Base-by-base conservation (phyloP, 78 protist species). In the Reticulomyxa filosa region DNA sequence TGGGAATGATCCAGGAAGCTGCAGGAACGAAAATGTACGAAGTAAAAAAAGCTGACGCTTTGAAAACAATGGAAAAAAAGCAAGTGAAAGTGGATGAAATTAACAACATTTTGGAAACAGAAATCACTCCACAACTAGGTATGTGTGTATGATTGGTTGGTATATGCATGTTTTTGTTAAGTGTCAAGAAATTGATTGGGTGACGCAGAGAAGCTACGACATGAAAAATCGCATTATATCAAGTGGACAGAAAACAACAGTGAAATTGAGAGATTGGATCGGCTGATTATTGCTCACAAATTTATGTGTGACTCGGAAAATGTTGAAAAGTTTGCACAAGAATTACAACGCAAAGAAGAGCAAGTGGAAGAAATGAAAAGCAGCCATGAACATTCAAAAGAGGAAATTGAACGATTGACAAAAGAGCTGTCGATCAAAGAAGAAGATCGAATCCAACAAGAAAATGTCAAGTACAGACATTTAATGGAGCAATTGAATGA, bases 21-120 rank as follows among this genome's bases (percentile, higher is more conserved):
- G 98, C 98, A 42, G 99, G 99, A 29, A 97, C 99, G 4, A 69
- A 88, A 22, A 81, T 97, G 92, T 97, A 70, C 63, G 98, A 97
- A 56, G 50, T 8, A 22, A 89, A 88, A 75, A 86, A 90, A 66
- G 57, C 5, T 11, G 33, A 46, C 0, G 83, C 98, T 3, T 35
- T 75, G 34, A 63, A 51, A 62, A 87, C 81, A 13, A 81, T 97
- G 38, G 83, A 72, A 37, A 79, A 85, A 78, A 94, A 94, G 77
- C 81, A 86, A 27, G 62, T 65, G 22, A 94, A 93, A 76, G 39
- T 69, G 64, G 69, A 50, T 27, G 56, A 3, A 53, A 65, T 2
- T 50, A 34, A 46, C 10, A 25, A 67, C 78, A 20, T 89, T 3
- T 53, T 96, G 30, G 46, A 27, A 33, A 86, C 86, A 8, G 94